A percentile compares a stretch with the other conserved stretches of the same genome.
Evolutionary conservation across 1,284 basidiomycete genomes (phyloP).

Genomic region (Microstroma glucosiphilum): DNA sequence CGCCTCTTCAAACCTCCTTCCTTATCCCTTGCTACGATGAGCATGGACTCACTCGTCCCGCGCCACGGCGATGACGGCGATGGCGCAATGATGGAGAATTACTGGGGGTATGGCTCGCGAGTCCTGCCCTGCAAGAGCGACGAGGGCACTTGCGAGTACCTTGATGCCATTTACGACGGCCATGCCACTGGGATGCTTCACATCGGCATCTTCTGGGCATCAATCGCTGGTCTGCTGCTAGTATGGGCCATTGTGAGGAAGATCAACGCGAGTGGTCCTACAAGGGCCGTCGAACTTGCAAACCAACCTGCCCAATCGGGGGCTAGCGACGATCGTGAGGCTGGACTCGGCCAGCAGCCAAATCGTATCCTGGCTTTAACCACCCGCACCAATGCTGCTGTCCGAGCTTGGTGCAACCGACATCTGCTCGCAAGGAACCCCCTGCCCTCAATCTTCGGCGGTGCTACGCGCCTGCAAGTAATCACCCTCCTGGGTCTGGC

Average conservation of each 20-base stretch:
- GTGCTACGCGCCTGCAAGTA: slow-evolving; percentile 16
- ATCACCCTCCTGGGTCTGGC: slow-evolving; percentile 13
- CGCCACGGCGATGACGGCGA: slow-evolving; percentile 18
- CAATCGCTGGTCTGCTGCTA: slow-evolving; percentile 11
- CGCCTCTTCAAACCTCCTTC: neutral
- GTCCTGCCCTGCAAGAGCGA: slow-evolving; percentile 21
- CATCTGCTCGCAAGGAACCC: slow-evolving; percentile 9
- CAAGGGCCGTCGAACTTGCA: too few relatives aligned
- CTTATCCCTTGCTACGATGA: neutral
- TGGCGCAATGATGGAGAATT: slow-evolving; percentile 8
- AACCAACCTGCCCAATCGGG: neutral
- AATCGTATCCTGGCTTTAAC: neutral
- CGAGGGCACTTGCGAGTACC: slow-evolving; percentile 18
- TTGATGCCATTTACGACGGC: slow-evolving; percentile 19
- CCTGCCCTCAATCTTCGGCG: slow-evolving; percentile 12
- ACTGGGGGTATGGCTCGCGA: slow-evolving; percentile 20
- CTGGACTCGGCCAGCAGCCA: neutral
- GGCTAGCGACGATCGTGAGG: neutral
- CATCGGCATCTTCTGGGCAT: slow-evolving; percentile 19
- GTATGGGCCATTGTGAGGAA: slow-evolving; percentile 8
- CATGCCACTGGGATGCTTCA: slow-evolving; percentile 21
- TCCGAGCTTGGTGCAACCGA: too few relatives aligned
- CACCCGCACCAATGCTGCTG: neutral
- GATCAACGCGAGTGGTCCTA: neutral
- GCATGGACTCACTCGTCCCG: slow-evolving; percentile 1